Percentiles rank a stretch among this genome's conserved stretches.
Evolutionary conservation across 73 alveolate species (phyloP).

Genomic region (Uronychia setigera): DNA sequence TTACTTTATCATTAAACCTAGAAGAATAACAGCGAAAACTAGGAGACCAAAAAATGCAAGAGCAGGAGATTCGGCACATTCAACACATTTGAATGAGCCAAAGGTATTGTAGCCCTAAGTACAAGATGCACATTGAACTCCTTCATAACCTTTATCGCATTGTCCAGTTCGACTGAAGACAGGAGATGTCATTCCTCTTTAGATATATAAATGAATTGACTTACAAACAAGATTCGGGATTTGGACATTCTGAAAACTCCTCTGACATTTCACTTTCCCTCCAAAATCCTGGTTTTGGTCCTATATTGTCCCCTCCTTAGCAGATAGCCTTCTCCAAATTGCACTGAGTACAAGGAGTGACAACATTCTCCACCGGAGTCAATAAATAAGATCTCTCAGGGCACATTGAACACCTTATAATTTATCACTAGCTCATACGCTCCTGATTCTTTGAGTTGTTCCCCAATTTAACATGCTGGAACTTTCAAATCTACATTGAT

Average conservation of each 20-base stretch:
- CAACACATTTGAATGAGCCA: conserved; percentile 30
- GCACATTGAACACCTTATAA: neutral
- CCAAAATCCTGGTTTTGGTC: conserved; percentile 43
- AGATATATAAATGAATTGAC: neutral
- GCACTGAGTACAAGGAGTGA: neutral
- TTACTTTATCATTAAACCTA: conserved; percentile 36
- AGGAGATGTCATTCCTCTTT: neutral
- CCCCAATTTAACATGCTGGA: too few relatives aligned
- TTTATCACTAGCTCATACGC: too few relatives aligned
- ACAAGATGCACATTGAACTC: conserved; percentile 56
- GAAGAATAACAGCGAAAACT: neutral
- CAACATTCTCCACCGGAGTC: neutral
- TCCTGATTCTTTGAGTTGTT: too few relatives aligned
- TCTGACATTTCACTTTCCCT: conserved; percentile 19
- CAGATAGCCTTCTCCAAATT: neutral
- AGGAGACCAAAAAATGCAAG: conserved; percentile 15
- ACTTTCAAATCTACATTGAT: too few relatives aligned
- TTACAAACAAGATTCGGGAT: conserved; percentile 31
- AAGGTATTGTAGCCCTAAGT: conserved; percentile 29
- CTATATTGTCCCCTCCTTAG: neutral
- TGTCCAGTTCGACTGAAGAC: neutral
- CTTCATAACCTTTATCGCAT: conserved; percentile 54
- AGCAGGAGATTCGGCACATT: conserved; percentile 47
- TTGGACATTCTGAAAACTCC: conserved; percentile 9
- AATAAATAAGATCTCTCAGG: neutral